phyloP scores from a whole-genome alignment of 169 alveolate genomes.

The Perkinsus olseni region DNA sequence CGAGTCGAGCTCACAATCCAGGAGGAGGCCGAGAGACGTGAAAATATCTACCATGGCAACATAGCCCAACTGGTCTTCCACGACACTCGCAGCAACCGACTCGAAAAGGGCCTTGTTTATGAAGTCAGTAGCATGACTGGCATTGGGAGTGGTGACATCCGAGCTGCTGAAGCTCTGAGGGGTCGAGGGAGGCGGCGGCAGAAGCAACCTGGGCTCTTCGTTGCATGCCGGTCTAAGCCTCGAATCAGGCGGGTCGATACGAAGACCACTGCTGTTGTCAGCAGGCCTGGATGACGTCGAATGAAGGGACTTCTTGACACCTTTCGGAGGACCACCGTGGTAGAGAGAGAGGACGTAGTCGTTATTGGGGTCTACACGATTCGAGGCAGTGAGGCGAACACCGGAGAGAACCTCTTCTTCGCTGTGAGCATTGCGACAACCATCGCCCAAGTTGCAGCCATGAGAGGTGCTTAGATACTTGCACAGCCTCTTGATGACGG shows the following conservation, averaged over 20 bases:
- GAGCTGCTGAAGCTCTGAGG: not conserved
- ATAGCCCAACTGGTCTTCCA: not conserved
- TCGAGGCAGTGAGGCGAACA: not conserved
- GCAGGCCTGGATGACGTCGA: not conserved
- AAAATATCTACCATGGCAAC: not conserved
- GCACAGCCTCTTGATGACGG: not conserved
- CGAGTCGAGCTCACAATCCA: not conserved
- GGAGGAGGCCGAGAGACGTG: not conserved
- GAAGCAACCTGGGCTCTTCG: too few relatives aligned
- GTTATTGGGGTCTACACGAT: not conserved
- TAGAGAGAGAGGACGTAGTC: not conserved
- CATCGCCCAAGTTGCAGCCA: not conserved
- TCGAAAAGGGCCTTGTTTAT: not conserved
- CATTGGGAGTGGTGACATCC: not conserved
- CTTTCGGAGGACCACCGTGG: not conserved
- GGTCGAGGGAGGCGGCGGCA: not conserved
- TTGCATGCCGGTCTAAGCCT: too few relatives aligned
- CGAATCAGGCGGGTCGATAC: too few relatives aligned
- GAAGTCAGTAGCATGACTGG: not conserved
- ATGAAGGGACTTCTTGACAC: not conserved
- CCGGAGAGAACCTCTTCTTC: not conserved
- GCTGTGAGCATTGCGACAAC: not conserved
- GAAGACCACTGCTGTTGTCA: too few relatives aligned
- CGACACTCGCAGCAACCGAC: not conserved
- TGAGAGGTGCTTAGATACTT: not conserved